Conservation (phyloP, 306 rosid genomes). For the Quillaja saponaria region DNA sequence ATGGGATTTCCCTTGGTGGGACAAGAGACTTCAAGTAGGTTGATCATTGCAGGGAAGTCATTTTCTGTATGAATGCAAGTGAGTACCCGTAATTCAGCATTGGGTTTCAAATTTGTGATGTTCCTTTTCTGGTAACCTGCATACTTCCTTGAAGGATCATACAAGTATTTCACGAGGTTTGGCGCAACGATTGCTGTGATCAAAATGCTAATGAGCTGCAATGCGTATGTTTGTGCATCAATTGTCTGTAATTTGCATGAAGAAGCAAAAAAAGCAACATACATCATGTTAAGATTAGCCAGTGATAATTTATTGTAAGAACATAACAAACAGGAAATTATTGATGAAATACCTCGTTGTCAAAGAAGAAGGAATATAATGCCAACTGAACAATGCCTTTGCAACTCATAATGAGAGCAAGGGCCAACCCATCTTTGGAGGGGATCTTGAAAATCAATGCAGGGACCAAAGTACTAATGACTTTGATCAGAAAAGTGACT, state of each 20-base stretch:
- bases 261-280: too few species aligned
- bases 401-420: slow-evolving; percentile 54
- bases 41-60: slow-evolving; percentile 34
- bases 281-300: too few species aligned
- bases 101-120: slow-evolving; percentile 29
- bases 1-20: slow-evolving; percentile 45
- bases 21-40: slow-evolving; percentile 39
- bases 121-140: slow-evolving; percentile 50
- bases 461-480: slow-evolving; percentile 14
- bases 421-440: slow-evolving; percentile 37
- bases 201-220: slow-evolving; percentile 27
- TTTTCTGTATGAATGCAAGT: slow-evolving; percentile 41
- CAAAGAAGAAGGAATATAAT: slow-evolving; percentile 3
- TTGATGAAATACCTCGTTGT: not conserved
- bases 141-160: slow-evolving; percentile 57
- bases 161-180: slow-evolving; percentile 34
- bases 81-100: slow-evolving; percentile 36
- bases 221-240: not conserved
- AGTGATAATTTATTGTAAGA: too few species aligned
- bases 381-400: slow-evolving; percentile 61
- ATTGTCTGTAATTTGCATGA: slow-evolving; percentile 32
- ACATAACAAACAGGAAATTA: too few species aligned
- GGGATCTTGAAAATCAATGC: slow-evolving; percentile 46
- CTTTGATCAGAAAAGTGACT: slow-evolving; percentile 19
- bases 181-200: slow-evolving; percentile 36